Evolutionary conservation across 2,329 filamentous ascomycete genomes (phyloP).

Genomic region (Hymenoscyphus albidus): DNA sequence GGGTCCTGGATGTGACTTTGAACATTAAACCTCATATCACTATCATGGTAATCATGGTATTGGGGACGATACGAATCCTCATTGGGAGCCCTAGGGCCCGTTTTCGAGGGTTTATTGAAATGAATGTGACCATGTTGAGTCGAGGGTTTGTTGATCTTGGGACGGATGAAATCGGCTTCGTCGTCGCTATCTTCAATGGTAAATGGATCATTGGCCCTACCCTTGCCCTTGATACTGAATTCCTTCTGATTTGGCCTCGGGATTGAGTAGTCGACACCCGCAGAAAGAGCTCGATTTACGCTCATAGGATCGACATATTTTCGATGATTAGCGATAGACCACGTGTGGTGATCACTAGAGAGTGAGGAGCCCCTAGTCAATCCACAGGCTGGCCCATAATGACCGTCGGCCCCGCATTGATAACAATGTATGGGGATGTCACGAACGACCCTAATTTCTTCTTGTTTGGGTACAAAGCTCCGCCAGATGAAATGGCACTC

Average conservation of each 20-base stretch:
- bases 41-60: neutral
- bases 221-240: conserved; percentile 33
- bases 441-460: conserved; percentile 45
- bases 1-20: neutral
- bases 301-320: conserved; percentile 48
- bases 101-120: conserved; percentile 13
- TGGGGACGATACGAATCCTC: conserved; percentile 2
- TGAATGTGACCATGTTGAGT: conserved; percentile 19
- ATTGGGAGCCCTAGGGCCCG: neutral
- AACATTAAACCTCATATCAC: conserved; percentile 3
- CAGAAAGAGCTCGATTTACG: conserved; percentile 26
- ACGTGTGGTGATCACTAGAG: conserved; percentile 45
- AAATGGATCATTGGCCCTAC: conserved; percentile 29
- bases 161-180: conserved; percentile 30
- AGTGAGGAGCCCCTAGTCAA: conserved; percentile 20
- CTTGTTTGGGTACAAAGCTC: conserved; percentile 45
- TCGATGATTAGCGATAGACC: conserved; percentile 48
- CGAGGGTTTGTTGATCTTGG: conserved; percentile 22
- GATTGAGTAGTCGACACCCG: conserved; percentile 30
- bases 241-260: conserved; percentile 16
- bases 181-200: conserved; percentile 31
- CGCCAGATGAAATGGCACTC: conserved; percentile 60
- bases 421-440: conserved; percentile 52
- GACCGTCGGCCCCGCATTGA: conserved; percentile 49
- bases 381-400: conserved; percentile 56